These are phyloP conservation scores for Trifolium pratense DNA, from an alignment of 306 rosid species.

Conservation along the genomic window DNA sequence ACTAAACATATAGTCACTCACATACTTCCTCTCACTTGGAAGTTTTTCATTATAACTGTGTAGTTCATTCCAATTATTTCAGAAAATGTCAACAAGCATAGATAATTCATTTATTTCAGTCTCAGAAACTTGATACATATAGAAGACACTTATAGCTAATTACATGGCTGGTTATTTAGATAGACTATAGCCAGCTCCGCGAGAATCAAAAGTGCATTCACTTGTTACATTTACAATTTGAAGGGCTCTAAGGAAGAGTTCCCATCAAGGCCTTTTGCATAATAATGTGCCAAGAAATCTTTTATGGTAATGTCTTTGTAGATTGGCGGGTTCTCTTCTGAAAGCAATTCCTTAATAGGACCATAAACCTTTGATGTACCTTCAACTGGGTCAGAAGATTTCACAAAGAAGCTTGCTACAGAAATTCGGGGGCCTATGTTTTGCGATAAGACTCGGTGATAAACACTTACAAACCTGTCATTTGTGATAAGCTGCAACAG, in stretches of 20 bases:
- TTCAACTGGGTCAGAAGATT: neutral
- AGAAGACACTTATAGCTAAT: neutral
- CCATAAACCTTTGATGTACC: slow-evolving; percentile 43
- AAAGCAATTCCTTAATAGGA: slow-evolving; percentile 62
- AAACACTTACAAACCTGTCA: neutral
- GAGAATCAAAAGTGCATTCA: neutral
- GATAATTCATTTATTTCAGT: neutral
- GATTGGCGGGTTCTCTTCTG: slow-evolving; percentile 55
- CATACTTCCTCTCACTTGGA: too few relatives aligned
- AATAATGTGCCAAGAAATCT: slow-evolving; percentile 33
- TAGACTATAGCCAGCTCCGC: neutral
- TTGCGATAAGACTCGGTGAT: neutral
- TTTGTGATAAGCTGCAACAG: neutral
- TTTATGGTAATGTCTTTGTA: slow-evolving; percentile 43
- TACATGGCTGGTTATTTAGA: neutral
- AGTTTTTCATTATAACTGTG: too few relatives aligned
- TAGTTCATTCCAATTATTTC: too few relatives aligned
- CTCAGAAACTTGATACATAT: neutral
- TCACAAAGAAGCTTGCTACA: slow-evolving; percentile 48
- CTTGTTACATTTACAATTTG: slow-evolving; percentile 38
- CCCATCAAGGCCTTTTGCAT: slow-evolving; percentile 48
- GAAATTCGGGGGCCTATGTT: slow-evolving; percentile 26
- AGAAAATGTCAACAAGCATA: too few relatives aligned
- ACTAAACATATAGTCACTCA: too few relatives aligned
- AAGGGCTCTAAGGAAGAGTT: slow-evolving; percentile 45